Base-by-base conservation (phyloP, 345 rosid species). In the Clarkia xantiana region DNA sequence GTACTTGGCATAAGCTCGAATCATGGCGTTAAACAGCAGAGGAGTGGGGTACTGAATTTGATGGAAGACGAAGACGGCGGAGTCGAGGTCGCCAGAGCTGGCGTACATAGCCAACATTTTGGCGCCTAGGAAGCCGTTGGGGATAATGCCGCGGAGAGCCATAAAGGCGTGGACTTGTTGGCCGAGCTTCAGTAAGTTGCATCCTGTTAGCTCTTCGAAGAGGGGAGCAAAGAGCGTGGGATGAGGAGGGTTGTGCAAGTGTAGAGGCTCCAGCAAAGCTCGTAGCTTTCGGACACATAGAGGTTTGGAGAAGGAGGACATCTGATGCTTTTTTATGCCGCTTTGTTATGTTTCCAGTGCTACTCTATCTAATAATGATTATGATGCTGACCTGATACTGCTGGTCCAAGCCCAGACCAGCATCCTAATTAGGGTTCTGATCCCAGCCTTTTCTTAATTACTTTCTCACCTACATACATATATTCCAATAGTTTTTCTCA, bases 141-240 rank as follows among this genome's bases (percentile, higher is more conserved):
- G 79, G 52, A 47, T 44, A 34, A 68, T 57, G 16, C 72, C 76
- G 10, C 61, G 75, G 50, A 67, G 68, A 41, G 62, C 49, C 62
- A 77, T 50, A 54, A 62, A 70, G 38, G 74, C 76, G 46, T 76
- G 79, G 49, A 73, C 64, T 68, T 73, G 74, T 44, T 51, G 63
- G 22, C 74, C 74, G 23, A 69, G 51, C 6, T 46, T 64, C 55
- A 51, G 60, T 18, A 53, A 51, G 52, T 53, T 38, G 45, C 40
- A 57, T 53, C 56, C 66, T 0, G 74, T 64, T n/a, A 69, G 42
- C 36, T 60, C 57, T 57, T 64, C 70, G 64, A 69, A 69, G 49
- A 69, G 14, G 39, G 67, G 74, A 7, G 67, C 67, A 42, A 60
- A 69, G 6, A 56, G 48, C 42, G 50, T 46, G 34, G 52, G 56